phyloP scores from a whole-genome alignment of 2,329 filamentous ascomycete genomes.

The Xylariaceae sp. region DNA sequence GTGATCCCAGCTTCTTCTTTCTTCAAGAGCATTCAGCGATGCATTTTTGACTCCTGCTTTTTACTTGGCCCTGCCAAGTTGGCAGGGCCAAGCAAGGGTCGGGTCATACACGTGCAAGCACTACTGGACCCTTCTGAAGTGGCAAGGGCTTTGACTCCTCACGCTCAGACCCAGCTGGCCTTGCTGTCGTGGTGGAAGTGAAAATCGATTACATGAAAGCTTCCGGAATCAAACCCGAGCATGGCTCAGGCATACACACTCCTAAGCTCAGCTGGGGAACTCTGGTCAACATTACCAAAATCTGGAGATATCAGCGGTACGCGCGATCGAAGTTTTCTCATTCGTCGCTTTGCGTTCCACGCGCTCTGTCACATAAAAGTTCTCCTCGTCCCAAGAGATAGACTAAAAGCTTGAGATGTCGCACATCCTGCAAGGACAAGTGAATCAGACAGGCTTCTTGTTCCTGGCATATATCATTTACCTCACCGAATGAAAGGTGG shows the following conservation, averaged over 20 bases:
- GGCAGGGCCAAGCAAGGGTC: slow-evolving; percentile 2
- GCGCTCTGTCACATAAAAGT: slow-evolving; percentile 7
- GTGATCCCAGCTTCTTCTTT: slow-evolving; percentile 5
- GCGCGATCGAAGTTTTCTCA: slow-evolving; percentile 8
- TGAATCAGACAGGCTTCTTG: background rate
- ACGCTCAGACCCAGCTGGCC: background rate
- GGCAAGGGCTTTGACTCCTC: background rate
- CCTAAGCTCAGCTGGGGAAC: background rate
- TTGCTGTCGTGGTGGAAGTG: no score
- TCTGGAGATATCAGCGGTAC: slow-evolving; percentile 6
- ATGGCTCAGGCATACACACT: no score
- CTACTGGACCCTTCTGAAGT: background rate
- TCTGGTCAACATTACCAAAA: slow-evolving; percentile 2
- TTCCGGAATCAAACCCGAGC: no score
- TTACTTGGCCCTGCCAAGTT: background rate
- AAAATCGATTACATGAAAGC: no score
- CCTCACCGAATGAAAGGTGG: slow-evolving; percentile 3
- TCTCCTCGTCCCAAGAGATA: background rate
- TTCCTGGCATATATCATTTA: slow-evolving; percentile 14
- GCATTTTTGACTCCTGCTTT: background rate
- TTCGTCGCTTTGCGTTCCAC: slow-evolving; percentile 8
- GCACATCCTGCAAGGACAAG: slow-evolving; percentile 6
- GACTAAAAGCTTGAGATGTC: slow-evolving; percentile 1
- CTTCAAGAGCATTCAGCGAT: background rate
- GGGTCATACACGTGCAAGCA: slow-evolving; percentile 3